phyloP scores from a whole-genome alignment of 352 stramenopile species.

The Phytophthora constricta region DNA sequence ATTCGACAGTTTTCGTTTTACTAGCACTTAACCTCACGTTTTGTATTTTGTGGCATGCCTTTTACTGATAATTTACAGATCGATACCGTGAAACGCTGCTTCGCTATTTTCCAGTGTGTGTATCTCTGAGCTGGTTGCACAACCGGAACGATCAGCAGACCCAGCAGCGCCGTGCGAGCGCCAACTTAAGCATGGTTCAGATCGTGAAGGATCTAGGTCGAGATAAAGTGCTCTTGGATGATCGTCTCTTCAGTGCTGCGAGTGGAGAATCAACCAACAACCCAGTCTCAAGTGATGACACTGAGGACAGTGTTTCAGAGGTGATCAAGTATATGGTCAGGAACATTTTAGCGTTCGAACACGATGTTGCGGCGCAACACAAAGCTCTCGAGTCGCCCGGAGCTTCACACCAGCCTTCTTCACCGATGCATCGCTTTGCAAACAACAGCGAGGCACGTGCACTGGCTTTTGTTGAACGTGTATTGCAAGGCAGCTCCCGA shows the following conservation, averaged over 20 bases:
- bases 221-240: slow-evolving; percentile 69
- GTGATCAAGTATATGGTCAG: slow-evolving; percentile 69
- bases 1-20: background rate
- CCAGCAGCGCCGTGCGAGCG: slow-evolving; percentile 55
- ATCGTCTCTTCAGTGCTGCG: slow-evolving; percentile 45
- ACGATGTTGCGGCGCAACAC: slow-evolving; percentile 4
- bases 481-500: slow-evolving; percentile 68
- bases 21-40: slow-evolving; percentile 2
- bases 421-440: slow-evolving; percentile 41
- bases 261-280: too few species aligned
- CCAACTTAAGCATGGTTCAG: slow-evolving; percentile 78
- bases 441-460: slow-evolving; percentile 58
- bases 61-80: slow-evolving; percentile 4
- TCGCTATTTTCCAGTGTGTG: slow-evolving; percentile 52
- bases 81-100: slow-evolving; percentile 55
- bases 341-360: slow-evolving; percentile 54
- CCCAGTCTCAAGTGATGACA: slow-evolving; percentile 15
- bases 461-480: slow-evolving; percentile 74
- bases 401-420: slow-evolving; percentile 25
- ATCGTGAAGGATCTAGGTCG: slow-evolving; percentile 82
- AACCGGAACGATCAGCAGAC: slow-evolving; percentile 65
- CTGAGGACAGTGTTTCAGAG: slow-evolving; percentile 53
- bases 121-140: slow-evolving; percentile 68
- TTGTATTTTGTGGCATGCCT: background rate
- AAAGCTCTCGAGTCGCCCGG: slow-evolving; percentile 3